phyloP scores from a whole-genome alignment of 2,329 filamentous ascomycete genomes.

The Teratosphaeria epicoccoides region DNA sequence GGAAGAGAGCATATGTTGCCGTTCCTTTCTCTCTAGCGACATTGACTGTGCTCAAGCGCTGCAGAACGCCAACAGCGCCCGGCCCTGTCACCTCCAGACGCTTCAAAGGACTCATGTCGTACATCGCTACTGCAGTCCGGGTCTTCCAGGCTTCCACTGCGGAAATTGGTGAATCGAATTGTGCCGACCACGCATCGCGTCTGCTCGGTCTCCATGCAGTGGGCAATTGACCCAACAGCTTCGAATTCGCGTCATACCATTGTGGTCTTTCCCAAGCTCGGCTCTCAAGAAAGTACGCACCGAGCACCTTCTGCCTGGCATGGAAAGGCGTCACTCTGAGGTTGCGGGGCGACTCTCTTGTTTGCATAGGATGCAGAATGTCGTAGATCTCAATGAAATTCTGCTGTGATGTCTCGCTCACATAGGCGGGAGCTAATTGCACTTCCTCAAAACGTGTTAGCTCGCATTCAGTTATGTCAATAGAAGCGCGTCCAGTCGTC shows the following conservation, averaged over 20 bases:
- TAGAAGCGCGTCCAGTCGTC: slow-evolving; percentile 44
- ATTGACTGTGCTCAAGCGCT: slow-evolving; percentile 43
- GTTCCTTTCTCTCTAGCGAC: slow-evolving; percentile 38
- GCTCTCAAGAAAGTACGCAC: slow-evolving; percentile 49
- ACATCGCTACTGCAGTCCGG: slow-evolving; percentile 51
- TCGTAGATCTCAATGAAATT: slow-evolving; percentile 57
- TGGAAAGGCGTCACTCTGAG: slow-evolving; percentile 51
- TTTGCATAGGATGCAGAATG: slow-evolving; percentile 51
- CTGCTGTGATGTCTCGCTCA: slow-evolving; percentile 48
- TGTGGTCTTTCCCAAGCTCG: slow-evolving; percentile 54
- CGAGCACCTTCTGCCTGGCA: slow-evolving; percentile 43
- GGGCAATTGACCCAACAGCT: slow-evolving; percentile 43
- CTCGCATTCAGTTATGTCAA: slow-evolving; percentile 51
- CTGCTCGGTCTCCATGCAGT: slow-evolving; percentile 44
- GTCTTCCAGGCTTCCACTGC: slow-evolving; percentile 57
- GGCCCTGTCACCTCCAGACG: slow-evolving; percentile 49
- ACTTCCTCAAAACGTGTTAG: slow-evolving; percentile 51
- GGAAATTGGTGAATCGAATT: slow-evolving; percentile 48
- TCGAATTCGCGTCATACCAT: slow-evolving; percentile 50
- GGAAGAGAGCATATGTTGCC: slow-evolving; percentile 47
- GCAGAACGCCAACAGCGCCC: slow-evolving; percentile 45
- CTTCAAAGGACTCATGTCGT: slow-evolving; percentile 51
- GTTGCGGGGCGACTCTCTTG: slow-evolving; percentile 46
- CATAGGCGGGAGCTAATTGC: slow-evolving; percentile 46
- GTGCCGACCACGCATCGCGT: slow-evolving; percentile 49